Evolutionary conservation across 805 yeast species (phyloP), one percentile per base, ranked within the genome.

Genomic region (Saccharomyces eubayanus): DNA sequence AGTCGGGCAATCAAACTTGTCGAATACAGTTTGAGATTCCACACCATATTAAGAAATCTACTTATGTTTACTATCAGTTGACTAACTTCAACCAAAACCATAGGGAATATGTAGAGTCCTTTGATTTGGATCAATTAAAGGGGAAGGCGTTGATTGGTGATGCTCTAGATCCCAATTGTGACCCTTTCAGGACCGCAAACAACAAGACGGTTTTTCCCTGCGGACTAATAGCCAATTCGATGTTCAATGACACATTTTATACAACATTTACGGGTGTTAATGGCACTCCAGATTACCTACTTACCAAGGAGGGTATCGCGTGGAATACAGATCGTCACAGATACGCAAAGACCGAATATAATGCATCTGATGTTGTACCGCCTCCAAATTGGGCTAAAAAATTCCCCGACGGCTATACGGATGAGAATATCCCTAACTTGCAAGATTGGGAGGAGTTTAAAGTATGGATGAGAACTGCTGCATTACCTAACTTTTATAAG

Each of bases 51-150:
- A 76, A 81, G 36, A 79, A 84, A 1, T 89, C 96, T 4, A 67
- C 90, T 6, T 89, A 77, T 67, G 65, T 89, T 59, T 94, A 89
- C 72, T 92, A 92, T 73, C 82, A 84, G 59, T 75, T 92, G 64
- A 90, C 97, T 31, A 89, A 89, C 67, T 94, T 90, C 70, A 90
- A 79, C 70, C 98, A 94, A 69, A 92, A 94, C 70, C 98, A 92
- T 73, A 81, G 99, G 57, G 87, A 94, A 57, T 94, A 90, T 66
- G 97, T 92, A 31, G 84, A 83, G 58, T 86, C 96, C 10, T 87
- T 78, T 69, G 95, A 90, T 67, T 79, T 85, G 68, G 75, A 78
- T 45, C 99, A 92, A 72, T 68, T 92, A 51, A 81, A 82, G 55
- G 99, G 99, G 3, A 67, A 79, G 28, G 88, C 90, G 2, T 83